Evolutionary conservation across 345 rosid species (phyloP), one percentile per base, ranked within the genome.

Genomic region (Citrus cavaleriei): DNA sequence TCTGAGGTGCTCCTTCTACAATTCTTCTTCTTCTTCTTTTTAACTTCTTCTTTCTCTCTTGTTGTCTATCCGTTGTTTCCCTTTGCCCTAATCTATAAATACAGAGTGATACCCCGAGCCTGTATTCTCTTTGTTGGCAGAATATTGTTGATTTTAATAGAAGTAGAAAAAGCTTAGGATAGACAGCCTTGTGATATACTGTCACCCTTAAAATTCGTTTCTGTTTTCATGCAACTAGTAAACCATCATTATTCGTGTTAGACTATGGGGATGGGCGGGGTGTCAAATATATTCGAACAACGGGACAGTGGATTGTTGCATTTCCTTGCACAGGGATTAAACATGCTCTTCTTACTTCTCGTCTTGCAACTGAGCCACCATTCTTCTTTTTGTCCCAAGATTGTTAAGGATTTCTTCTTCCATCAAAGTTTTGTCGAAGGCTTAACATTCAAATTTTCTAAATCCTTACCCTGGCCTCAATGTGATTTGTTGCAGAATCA

Each of bases 1-100:
- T 74, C 51, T 64, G 83, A 89, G 94, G 94, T 88, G 80, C 80
- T 77, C 68, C 8, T 0, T 35, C 73, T 35, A 25, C 34, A 38
- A 32, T 74, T 66, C 63, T 51, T 27, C 16, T 74, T 27, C 16
- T 74, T 61, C 63, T 51, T 27, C 16, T 46, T 46, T 46, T 46
- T 46, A 1, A 46, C 51, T 46, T 46, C 4, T 46, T 46, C 65
- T 62, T 32, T 40, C 12, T 25, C 32, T 70, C 32, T 54, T 0
- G 37, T 40, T 54, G 55, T 24, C n/a, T 74, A 42, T 27, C n/a
- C 46, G 19, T 30, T 75, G 51, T 22, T 4, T 4, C 10, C 32
- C 27, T 60, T 22, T 7, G 34, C 37, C 55, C 68, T 42, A 25
- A 28, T 27, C 32, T 78, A 27, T 19, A 62, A 42, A 55, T 30